phyloP scores from a whole-genome alignment of 257 asterid genomes.

The Forsythia suspensa region DNA sequence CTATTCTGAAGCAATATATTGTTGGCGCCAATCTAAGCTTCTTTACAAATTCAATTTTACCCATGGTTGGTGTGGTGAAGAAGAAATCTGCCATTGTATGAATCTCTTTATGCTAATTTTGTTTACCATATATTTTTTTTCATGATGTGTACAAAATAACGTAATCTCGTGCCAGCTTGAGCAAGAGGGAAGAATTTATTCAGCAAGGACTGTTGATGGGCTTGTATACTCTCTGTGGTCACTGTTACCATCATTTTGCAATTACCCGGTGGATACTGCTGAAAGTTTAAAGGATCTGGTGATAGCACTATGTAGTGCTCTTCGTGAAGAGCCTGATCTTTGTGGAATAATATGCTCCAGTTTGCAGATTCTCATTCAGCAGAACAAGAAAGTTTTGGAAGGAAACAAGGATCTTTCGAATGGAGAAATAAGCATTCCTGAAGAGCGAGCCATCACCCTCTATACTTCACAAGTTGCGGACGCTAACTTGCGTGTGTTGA shows the following conservation, averaged over 20 bases:
- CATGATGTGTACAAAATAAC: conserved; percentile 14
- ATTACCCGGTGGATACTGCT: conserved; percentile 85
- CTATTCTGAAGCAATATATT: conserved; percentile 77
- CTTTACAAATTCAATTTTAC: conserved; percentile 60
- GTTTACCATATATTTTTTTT: background rate
- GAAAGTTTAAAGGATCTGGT: conserved; percentile 65
- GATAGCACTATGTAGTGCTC: conserved; percentile 58
- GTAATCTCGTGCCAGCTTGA: conserved; percentile 56
- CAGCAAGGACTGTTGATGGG: conserved; percentile 67
- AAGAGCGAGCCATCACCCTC: conserved; percentile 52
- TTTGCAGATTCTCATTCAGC: conserved; percentile 81
- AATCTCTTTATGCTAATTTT: conserved; percentile 12
- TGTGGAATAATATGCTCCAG: conserved; percentile 82
- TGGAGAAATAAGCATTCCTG: conserved; percentile 43
- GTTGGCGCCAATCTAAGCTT: conserved; percentile 69
- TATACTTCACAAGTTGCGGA: conserved; percentile 58
- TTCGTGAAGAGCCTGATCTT: conserved; percentile 63
- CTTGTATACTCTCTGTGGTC: conserved; percentile 92
- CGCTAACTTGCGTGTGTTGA: conserved; percentile 61
- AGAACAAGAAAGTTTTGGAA: conserved; percentile 62
- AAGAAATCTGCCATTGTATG: conserved; percentile 66
- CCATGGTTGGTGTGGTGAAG: conserved; percentile 62
- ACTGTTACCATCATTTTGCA: conserved; percentile 91
- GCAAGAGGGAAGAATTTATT: conserved; percentile 60
- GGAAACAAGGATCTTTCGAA: conserved; percentile 43